Base-by-base conservation (phyloP, 139 green algal species). In the Gonium pectorale region DNA sequence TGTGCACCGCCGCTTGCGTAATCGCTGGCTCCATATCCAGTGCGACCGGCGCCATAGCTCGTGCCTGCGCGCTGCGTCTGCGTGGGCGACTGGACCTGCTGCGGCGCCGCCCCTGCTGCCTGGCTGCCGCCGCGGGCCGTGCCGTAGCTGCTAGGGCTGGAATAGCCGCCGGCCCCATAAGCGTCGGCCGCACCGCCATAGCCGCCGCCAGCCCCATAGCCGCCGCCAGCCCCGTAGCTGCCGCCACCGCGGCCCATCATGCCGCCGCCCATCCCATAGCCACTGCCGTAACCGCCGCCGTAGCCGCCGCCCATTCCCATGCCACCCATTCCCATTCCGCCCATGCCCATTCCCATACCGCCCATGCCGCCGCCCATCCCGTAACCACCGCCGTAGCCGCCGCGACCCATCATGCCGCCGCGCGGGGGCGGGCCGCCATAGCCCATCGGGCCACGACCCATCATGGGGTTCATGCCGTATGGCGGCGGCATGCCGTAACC, bases 391-490 rank as follows among this genome's bases (percentile, higher is more conserved):
- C 68, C 69, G 33, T 87, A 81, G 59, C 81, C 54, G 6, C 43
- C 38, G 19, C 59, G 19, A 40, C 54, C 54, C 46, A 78, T 44
- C 46, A 68, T 69, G 38, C 59, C 75, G 7, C 75, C 75, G 21
- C 74, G 52, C 1, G 52, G n/a, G n/a, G n/a, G n/a, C n/a, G n/a
- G n/a, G n/a, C n/a, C n/a, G n/a, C n/a, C n/a, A n/a, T n/a, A n/a
- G n/a, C n/a, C n/a, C n/a, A n/a, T n/a, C n/a, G n/a, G n/a, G 13
- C 44, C 44, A 22, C 77, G 54, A 8, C 22, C 68, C 54, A 70
- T 70, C 75, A 82, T 81, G 38, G 73, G 73, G 37, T 56, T 67
- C 40, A 81, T 71, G 60, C 77, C 62, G 77, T 83, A 83, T 7
- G 60, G 60, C 9, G 72, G 72, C 19, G 72, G 72, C 49, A 43